Base-by-base conservation (phyloP, 1,139 yeast genomes). In the Saccharomycopsis hybrid region DNA sequence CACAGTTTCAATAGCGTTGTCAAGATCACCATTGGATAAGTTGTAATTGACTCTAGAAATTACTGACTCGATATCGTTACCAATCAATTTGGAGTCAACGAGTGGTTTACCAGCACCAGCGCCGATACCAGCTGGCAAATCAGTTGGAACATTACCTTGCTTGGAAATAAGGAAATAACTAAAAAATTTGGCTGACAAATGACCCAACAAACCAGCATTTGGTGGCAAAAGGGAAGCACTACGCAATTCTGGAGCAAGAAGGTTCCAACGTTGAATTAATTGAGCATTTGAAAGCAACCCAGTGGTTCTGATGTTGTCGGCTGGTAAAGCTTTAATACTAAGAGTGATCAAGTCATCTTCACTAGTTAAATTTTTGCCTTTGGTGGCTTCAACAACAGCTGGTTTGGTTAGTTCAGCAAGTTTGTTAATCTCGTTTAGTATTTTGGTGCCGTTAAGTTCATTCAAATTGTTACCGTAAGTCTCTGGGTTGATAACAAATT, bases 181-280 rank as follows among this genome's bases (percentile, higher is more conserved):
- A 63, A 90, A 86, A 7, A 88, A 53, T 56, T 76, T 70, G 11
- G 97, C 90, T 7, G 95, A 77, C 48, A 89, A 66, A 67, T 92
- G 97, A 42, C 97, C 97, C 60, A 92, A 77, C 53, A 92, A 77
- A 61, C 98, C 98, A 33, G 98, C 96, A 64, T 90, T 86, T 59
- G 95, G 95, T 48, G 97, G 97, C 56, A 87, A 76, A 59, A 89
- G 70, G 9, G 96, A 82, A 7, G 95, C 92, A 31, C 89, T 80
- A 66, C 96, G 82, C 62, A 92, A 79, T 67, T 90, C 96, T 24
- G 95, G 95, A 25, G 78, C 82, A 55, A 92, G 74, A 53, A 82
- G 71, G 58, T 81, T 80, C 85, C 92, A 85, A 65, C 89, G 77
- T 47, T 79, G 65, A 58, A 77, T 70, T 59, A 89, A 75, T 62